Percentiles rank a stretch among this genome's conserved stretches.
phyloP scores from a whole-genome alignment of 2,329 filamentous ascomycete species.

The Aspergillus tamarii region DNA sequence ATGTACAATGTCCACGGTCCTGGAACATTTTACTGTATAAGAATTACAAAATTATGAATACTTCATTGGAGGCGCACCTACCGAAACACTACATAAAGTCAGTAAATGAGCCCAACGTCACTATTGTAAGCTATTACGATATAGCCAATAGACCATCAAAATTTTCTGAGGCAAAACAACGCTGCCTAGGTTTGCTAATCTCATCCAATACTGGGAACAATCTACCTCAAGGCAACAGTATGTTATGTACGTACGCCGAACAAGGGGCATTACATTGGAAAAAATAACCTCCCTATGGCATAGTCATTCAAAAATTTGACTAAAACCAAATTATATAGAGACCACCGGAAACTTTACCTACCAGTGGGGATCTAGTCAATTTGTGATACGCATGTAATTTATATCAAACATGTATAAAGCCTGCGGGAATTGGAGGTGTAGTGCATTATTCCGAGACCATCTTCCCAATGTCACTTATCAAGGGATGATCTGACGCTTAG shows the following conservation, averaged over 20 bases:
- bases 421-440: neutral
- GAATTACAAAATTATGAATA: neutral
- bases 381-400: neutral
- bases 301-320: neutral
- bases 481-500: neutral
- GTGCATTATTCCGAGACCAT: neutral
- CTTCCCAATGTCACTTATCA: neutral
- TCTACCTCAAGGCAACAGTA: neutral
- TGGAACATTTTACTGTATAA: neutral
- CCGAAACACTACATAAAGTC: neutral
- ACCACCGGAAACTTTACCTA: neutral
- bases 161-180: neutral
- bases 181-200: neutral
- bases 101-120: neutral
- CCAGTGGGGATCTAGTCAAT: neutral
- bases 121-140: neutral
- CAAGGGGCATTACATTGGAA: neutral
- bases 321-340: neutral
- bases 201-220: neutral
- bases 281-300: neutral
- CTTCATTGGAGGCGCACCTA: neutral
- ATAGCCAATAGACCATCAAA: neutral
- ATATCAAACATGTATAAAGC: neutral
- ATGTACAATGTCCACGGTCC: neutral
- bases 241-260: neutral